Base-by-base conservation (phyloP, 2,329 filamentous ascomycete genomes). In the Ceratocystis ficicola region DNA sequence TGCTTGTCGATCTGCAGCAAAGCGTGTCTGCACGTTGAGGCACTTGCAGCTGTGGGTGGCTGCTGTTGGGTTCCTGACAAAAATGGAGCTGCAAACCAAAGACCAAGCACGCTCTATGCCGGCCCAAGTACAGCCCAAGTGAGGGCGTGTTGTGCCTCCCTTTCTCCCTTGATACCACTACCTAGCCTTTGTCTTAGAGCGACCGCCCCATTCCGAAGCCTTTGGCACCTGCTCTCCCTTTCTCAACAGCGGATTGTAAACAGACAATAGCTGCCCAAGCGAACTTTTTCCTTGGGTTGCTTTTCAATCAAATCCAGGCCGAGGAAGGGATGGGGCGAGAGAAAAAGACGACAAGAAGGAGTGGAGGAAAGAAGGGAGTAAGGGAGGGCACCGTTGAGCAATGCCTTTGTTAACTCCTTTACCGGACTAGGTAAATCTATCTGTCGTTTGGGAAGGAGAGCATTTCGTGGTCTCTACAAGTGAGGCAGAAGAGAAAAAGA, bases 261-360 rank as follows among this genome's bases (percentile, higher is more conserved):
- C 28, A 59, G 55, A 59, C 17, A 59, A 59, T 59, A 30, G 28
- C 55, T 59, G 55, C 55, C 55, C 55, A 59, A 59, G 55, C 55
- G 15, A 22, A 15, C 36, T 15, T 41, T 41, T 30, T 59, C 20
- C 30, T 59, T 15, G 8, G 7, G 8, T 5, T 0, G 10, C 48
- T 28, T 25, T 28, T 52, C 22, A 52, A 30, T 30, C 17, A 36
- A 28, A 28, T 30, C 55, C 17, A 59, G 17, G 28, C 25, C n/a
- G 36, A 59, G 30, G 28, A 36, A 36, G 55, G 17, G 28, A 36
- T 36, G 55, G 28, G 15, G n/a, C 32, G 28, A n/a, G 55, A 59
- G 55, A 59, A 59, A 28, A 59, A 36, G 28, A 30, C 32, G 55
- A 59, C 25, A 30, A 59, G n/a, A 36, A 17, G 8, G 17, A 32